Evolutionary conservation across 495 filamentous ascomycete genomes (phyloP).

Genomic region (Astrocystis sublimbata): DNA sequence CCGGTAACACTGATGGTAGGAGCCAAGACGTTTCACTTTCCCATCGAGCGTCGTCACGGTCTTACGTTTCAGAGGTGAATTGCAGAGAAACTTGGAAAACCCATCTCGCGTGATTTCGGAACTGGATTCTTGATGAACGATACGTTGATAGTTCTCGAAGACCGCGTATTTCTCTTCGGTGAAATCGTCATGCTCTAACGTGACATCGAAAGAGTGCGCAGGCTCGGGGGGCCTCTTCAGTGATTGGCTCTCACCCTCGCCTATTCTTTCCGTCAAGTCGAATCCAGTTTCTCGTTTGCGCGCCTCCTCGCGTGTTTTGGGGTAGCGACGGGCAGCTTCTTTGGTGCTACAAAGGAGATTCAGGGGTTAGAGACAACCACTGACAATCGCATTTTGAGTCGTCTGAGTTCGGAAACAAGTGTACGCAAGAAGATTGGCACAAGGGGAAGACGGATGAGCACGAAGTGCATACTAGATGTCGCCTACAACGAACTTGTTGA

Average conservation of each 20-base stretch:
- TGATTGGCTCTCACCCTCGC: slow-evolving; percentile 60
- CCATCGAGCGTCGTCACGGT: slow-evolving; percentile 47
- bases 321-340: slow-evolving; percentile 70
- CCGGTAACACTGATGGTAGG: slow-evolving; percentile 94
- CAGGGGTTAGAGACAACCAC: not conserved
- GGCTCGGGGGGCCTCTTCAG: slow-evolving; percentile 65
- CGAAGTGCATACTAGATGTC: slow-evolving; percentile 57
- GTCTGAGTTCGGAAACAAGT: not conserved
- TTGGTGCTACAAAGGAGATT: slow-evolving; percentile 43
- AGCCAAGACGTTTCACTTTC: slow-evolving; percentile 66
- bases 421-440: not conserved
- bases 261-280: slow-evolving; percentile 69
- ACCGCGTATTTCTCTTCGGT: slow-evolving; percentile 86
- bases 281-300: slow-evolving; percentile 71
- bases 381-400: not conserved
- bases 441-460: not conserved
- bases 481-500: slow-evolving; percentile 84
- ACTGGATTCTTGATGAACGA: slow-evolving; percentile 73
- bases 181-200: slow-evolving; percentile 74
- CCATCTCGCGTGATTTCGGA: slow-evolving; percentile 64
- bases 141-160: slow-evolving; percentile 82
- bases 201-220: slow-evolving; percentile 75
- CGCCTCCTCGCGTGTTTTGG: slow-evolving; percentile 79
- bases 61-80: slow-evolving; percentile 66
- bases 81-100: slow-evolving; percentile 84